Evolutionary conservation across 2,329 filamentous ascomycete species (phyloP).

Genomic region (Cadophora malorum): DNA sequence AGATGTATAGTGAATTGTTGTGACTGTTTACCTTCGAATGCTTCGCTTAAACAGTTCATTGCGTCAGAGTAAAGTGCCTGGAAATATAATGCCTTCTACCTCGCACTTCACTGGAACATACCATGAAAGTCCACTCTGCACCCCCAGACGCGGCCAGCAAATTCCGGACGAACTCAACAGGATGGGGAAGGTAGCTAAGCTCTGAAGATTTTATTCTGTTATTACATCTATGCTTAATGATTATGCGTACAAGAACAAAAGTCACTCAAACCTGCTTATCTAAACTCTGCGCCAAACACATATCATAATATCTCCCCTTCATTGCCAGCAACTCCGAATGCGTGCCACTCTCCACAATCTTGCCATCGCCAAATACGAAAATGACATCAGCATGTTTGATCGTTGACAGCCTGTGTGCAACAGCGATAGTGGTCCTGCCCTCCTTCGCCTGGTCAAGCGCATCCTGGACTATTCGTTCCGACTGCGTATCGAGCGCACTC

Average conservation of each 20-base stretch:
- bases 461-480: slow-evolving; percentile 78
- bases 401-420: slow-evolving; percentile 77
- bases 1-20: too few species aligned
- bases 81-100: not conserved
- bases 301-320: slow-evolving; percentile 24
- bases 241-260: not conserved
- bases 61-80: too few species aligned
- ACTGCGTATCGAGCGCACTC: slow-evolving; percentile 75
- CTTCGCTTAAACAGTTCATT: too few species aligned
- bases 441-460: slow-evolving; percentile 57
- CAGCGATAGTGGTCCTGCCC: slow-evolving; percentile 74
- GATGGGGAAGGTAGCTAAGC: not conserved
- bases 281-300: slow-evolving; percentile 22
- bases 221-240: not conserved
- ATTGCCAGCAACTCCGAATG: slow-evolving; percentile 73
- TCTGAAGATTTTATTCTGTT: slow-evolving; percentile 32
- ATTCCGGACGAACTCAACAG: not conserved
- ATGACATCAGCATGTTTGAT: slow-evolving; percentile 71
- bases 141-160: not conserved
- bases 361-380: slow-evolving; percentile 79
- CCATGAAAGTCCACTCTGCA: not conserved
- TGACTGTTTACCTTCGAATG: too few species aligned
- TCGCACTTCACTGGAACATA: not conserved
- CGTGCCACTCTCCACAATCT: slow-evolving; percentile 81
- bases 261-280: slow-evolving; percentile 23